Evolutionary conservation across 2,329 filamentous ascomycete genomes (phyloP).

Genomic region (Elsinoe ampelina): DNA sequence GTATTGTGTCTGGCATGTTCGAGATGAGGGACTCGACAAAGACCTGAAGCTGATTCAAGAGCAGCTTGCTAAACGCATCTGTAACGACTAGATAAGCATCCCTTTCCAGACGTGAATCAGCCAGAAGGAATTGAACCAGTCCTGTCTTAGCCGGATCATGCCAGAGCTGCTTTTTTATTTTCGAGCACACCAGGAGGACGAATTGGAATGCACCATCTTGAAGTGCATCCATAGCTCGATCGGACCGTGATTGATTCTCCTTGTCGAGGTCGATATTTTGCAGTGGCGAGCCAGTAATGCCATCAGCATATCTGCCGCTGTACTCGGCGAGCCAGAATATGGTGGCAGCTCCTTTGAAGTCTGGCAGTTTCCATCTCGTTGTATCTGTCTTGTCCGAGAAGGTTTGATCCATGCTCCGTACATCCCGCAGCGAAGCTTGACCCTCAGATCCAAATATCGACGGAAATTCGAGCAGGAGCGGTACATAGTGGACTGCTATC

Average conservation of each 20-base stretch:
- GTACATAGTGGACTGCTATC: conserved; percentile 68
- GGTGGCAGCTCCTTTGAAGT: conserved; percentile 67
- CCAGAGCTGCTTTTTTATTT: conserved; percentile 73
- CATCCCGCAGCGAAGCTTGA: conserved; percentile 56
- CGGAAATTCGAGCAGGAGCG: conserved; percentile 67
- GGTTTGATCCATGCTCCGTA: conserved; percentile 58
- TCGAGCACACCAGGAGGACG: conserved; percentile 72
- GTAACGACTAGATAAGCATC: conserved; percentile 58
- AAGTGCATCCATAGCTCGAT: conserved; percentile 54
- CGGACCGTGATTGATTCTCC: conserved; percentile 61
- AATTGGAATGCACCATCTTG: conserved; percentile 83
- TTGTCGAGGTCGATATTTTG: conserved; percentile 53
- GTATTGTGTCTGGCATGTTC: conserved; percentile 86
- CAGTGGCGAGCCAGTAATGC: conserved; percentile 50
- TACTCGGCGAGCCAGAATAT: conserved; percentile 91
- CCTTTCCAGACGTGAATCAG: conserved; percentile 61
- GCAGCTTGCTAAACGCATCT: conserved; percentile 57
- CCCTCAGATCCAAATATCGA: conserved; percentile 72
- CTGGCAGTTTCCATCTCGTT: conserved; percentile 60
- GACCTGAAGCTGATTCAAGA: conserved; percentile 74
- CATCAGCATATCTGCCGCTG: conserved; percentile 77
- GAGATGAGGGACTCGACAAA: conserved; percentile 91
- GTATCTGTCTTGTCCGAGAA: conserved; percentile 60
- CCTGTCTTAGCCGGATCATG: conserved; percentile 77
- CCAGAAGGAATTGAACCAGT: conserved; percentile 71